Evolutionary conservation across 495 filamentous ascomycete species (phyloP), one percentile per base, ranked within the genome.

Genomic region (Achaetomiella virescens): DNA sequence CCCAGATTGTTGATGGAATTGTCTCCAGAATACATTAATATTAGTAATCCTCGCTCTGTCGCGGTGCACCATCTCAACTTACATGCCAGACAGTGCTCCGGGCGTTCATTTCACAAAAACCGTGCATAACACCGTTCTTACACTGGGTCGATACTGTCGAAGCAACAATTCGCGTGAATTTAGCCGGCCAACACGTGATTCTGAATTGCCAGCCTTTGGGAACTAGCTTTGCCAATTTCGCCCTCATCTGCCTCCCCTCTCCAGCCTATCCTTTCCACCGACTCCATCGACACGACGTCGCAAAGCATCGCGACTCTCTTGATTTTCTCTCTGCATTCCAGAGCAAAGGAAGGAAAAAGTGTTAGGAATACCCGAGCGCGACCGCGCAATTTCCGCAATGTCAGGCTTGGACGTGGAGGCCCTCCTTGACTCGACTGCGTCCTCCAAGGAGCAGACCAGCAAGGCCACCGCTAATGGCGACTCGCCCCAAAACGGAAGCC

Each of bases 341-440:
- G 24, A 1, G 12, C 3, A 20, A 31, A 31, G 0, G 15, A 42
- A 33, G 18, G 27, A 51, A 24, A 49, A 15, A 50, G 14, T 35
- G 33, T 2, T 6, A 48, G 3, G 6, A 49, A 35, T 12, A 49
- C 2, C 8, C 33, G 33, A 12, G 33, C 29, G 33, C n/a, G 11
- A 29, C 33, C 17, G 29, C 24, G 22, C 22, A 37, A 14, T 18
- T 15, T 22, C 6, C 43, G 66, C 54, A 61, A 96, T 96, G 91
- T 92, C 91, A 69, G 86, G 86, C 73, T 79, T 95, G 67, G 89
- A 95, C 70, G 89, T 96, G 63, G 91, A 96, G 81, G 91, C 91
- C 64, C 84, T 96, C 57, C 82, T 96, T 64, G 91, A 96, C 75
- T 89, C 88, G 33, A 91, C 91, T 61, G 91, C 91, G 73, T 75